A percentile compares a stretch with the other conserved stretches of the same genome.
These are phyloP conservation scores for Mycena alexandri DNA, from an alignment of 768 basidiomycete species.

Conservation along the genomic window DNA sequence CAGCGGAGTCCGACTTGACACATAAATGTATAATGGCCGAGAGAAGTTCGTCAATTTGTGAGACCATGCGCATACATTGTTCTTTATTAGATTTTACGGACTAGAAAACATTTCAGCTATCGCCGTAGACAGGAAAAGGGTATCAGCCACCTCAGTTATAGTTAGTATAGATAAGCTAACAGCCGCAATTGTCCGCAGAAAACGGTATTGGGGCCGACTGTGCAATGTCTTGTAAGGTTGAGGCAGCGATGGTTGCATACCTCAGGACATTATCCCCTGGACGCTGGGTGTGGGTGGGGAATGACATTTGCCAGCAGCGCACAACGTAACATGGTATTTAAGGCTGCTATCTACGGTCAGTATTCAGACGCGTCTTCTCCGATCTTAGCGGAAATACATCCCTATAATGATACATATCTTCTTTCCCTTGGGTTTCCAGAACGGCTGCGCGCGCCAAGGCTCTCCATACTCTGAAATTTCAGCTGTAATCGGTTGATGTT, in stretches of 20 bases:
- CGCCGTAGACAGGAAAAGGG: not conserved
- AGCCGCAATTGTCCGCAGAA: conserved; percentile 27
- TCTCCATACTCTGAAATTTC: too few species aligned
- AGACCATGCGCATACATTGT: conserved; percentile 22
- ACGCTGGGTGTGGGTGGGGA: not conserved
- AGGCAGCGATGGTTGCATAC: conserved; percentile 22
- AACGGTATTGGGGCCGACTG: conserved; percentile 11
- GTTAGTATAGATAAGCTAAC: conserved; percentile 28
- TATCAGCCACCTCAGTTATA: conserved; percentile 3
- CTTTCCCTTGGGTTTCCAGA: too few species aligned
- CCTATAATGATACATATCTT: too few species aligned
- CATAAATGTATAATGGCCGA: conserved; percentile 21
- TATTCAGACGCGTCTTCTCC: conserved; percentile 1
- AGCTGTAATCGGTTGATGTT: too few species aligned
- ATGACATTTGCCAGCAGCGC: conserved; percentile 4
- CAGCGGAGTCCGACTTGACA: conserved; percentile 1
- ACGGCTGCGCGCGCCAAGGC: too few species aligned
- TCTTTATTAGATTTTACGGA: conserved; percentile 22
- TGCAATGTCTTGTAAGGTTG: conserved; percentile 16
- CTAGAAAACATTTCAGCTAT: conserved; percentile 7
- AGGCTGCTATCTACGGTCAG: conserved; percentile 4
- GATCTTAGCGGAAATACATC: too few species aligned
- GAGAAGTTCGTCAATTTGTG: conserved; percentile 21
- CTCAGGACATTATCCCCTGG: conserved; percentile 9
- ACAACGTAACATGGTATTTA: not conserved